Conservation (phyloP, 148 eudicot species). For the Spergularia marina region DNA sequence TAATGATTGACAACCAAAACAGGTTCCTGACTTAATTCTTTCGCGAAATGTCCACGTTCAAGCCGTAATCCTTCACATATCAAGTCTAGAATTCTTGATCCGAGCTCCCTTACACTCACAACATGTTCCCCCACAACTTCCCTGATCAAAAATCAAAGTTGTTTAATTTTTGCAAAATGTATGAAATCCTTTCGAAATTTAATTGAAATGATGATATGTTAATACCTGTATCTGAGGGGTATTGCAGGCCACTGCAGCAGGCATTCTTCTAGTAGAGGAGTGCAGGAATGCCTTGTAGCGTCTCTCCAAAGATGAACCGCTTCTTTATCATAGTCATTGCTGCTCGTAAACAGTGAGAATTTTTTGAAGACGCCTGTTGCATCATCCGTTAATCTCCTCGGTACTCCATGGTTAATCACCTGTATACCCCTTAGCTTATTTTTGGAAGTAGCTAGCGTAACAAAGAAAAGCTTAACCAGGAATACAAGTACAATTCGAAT, state of each 20-base stretch:
- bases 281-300: constrained; percentile 35
- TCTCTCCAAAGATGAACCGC: constrained; percentile 50
- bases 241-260: constrained; percentile 43
- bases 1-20: not conserved
- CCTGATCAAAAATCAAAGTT: not conserved
- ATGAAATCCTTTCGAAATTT: too few species aligned
- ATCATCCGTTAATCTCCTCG: constrained; percentile 8
- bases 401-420: too few species aligned
- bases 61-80: constrained; percentile 2
- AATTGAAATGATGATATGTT: not conserved
- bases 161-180: too few species aligned
- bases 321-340: constrained; percentile 26
- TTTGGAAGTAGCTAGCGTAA: too few species aligned
- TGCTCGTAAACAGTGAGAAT: constrained; percentile 41
- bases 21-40: constrained; percentile 4
- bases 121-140: constrained; percentile 8
- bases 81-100: constrained; percentile 3
- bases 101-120: constrained; percentile 8
- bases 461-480: too few species aligned
- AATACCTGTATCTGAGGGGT: constrained; percentile 35
- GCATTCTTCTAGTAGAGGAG: constrained; percentile 42
- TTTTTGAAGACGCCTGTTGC: constrained; percentile 31
- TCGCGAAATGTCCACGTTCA: constrained; percentile 1
- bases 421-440: too few species aligned
- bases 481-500: too few species aligned